These are phyloP conservation scores for Dillenia suffruticosa DNA, from an alignment of 164 flowering plant species.

Conservation along the genomic window DNA sequence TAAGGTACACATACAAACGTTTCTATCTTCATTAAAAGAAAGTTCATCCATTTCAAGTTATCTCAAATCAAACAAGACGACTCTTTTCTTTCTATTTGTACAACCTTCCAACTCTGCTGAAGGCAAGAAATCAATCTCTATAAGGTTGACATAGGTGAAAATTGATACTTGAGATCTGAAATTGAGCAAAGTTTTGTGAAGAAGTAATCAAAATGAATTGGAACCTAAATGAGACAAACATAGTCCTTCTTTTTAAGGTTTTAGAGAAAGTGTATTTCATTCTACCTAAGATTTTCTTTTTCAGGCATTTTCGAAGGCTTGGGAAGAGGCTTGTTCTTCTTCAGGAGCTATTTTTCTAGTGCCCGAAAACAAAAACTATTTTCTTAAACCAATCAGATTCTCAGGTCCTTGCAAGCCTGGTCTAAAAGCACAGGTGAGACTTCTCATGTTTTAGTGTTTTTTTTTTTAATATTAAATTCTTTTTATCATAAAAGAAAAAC, in stretches of 20 bases:
- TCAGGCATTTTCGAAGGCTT: conserved; percentile 70
- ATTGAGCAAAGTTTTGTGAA: too few species aligned
- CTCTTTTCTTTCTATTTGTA: too few species aligned
- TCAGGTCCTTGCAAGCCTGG: conserved; percentile 74
- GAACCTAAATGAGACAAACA: too few species aligned
- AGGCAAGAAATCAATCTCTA: too few species aligned
- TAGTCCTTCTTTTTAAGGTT: too few species aligned
- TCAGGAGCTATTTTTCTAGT: conserved; percentile 39
- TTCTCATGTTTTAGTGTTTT: background rate
- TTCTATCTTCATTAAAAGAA: background rate
- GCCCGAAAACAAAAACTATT: conserved; percentile 46
- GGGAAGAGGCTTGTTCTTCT: conserved; percentile 62
- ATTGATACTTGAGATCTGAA: too few species aligned
- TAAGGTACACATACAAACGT: conserved; percentile 19
- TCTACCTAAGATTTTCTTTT: too few species aligned
- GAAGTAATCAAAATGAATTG: too few species aligned
- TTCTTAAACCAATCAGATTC: conserved; percentile 53
- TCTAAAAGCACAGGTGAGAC: conserved; percentile 46
- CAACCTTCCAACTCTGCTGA: too few species aligned
- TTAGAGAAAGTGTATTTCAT: too few species aligned
- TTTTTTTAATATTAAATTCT: background rate
- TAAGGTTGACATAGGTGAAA: too few species aligned
- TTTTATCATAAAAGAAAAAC: background rate
- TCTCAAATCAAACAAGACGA: background rate
- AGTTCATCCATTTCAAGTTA: background rate